Evolutionary conservation across 306 rosid genomes (phyloP), one percentile per base, ranked within the genome.

Genomic region (Lithocarpus polystachyus): DNA sequence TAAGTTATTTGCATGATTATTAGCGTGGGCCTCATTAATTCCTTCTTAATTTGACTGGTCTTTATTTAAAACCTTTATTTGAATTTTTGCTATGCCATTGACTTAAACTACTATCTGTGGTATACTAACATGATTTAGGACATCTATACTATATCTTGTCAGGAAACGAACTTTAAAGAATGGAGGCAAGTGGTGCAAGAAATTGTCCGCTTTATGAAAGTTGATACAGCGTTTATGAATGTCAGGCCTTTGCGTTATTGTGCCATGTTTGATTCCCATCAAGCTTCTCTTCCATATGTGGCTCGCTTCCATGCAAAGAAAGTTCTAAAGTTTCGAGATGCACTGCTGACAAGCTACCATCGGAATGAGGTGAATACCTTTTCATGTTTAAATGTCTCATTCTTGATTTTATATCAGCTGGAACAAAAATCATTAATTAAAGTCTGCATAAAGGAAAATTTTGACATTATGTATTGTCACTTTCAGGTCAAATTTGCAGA

Each of bases 151-250:
- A 26, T 84, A 72, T 77, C 62, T 80, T 84, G 84, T 83, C 89
- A 96, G 99, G 94, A 88, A 65, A 93, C 97, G 56, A 92, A 89
- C 83, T 90, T 90, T 55, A 96, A 90, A 84, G 99, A 96, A 87
- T 96, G 99, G 99, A 87, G 89, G 90, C 93, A 77, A 85, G 98
- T 93, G 87, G 93, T 96, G 82, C 94, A 93, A 87, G 99, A 96
- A 89, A 90, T 93, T 90, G 89, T 76, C 62, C 91, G 93, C 75
- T 93, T 96, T 83, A 89, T 92, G 80, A 86, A 89, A 80, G 89
- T 84, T 74, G 98, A 93, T 71, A 86, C 77, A 4, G 89, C 87
- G 59, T 90, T 90, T 76, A 84, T 82, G 86, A 86, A 89, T 77
- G 79, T 88, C 72, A 92, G 97, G 82, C 92, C 98, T 29, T 71